Conservation (phyloP, 75 land plant species). For the Pseudotsuga menziesii region DNA sequence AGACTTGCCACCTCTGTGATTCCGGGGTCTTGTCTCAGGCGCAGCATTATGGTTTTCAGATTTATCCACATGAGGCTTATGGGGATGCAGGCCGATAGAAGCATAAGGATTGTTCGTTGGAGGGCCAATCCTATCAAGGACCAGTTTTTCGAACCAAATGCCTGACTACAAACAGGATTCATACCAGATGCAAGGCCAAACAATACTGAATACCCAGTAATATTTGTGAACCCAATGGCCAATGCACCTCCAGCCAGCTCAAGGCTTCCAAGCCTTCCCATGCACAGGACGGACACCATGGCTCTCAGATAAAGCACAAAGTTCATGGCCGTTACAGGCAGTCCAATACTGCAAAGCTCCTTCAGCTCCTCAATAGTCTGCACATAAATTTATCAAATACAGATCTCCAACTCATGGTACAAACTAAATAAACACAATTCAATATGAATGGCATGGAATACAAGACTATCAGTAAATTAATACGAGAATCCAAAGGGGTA, state of each 20-base stretch:
- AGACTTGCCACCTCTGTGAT: constrained; percentile 30
- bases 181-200: constrained; percentile 41
- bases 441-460: background rate
- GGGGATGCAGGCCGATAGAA: constrained; percentile 26
- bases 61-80: constrained; percentile 33
- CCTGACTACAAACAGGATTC: constrained; percentile 47
- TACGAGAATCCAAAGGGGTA: background rate
- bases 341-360: constrained; percentile 34
- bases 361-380: constrained; percentile 57
- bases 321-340: constrained; percentile 50
- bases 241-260: constrained; percentile 47
- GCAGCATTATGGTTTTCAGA: constrained; percentile 18
- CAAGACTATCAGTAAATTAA: background rate
- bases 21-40: constrained; percentile 18
- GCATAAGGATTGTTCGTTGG: constrained; percentile 33
- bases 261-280: constrained; percentile 40
- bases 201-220: constrained; percentile 73
- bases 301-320: constrained; percentile 47
- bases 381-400: background rate
- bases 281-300: constrained; percentile 63
- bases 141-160: constrained; percentile 34
- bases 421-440: background rate
- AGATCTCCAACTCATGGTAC: background rate
- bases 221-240: constrained; percentile 41
- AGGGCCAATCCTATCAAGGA: constrained; percentile 24